Conservation (phyloP, 1,139 yeast species). For the Candida smagusa region DNA sequence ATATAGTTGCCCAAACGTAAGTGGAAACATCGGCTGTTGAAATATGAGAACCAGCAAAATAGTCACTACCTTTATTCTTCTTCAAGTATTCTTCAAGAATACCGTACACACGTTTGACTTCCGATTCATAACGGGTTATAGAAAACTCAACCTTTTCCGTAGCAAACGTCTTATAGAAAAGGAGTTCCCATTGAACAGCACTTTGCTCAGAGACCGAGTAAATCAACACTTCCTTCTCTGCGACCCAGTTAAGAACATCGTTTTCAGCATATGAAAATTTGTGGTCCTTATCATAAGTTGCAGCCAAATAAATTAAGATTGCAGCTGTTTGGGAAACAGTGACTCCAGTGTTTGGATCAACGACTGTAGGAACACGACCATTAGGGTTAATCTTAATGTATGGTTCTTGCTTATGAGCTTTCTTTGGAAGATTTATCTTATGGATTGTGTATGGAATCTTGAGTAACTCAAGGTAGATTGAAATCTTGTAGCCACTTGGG, state of each 20-base stretch:
- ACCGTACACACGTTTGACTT: constrained; percentile 49
- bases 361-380: constrained; percentile 58
- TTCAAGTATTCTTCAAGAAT: constrained; percentile 49
- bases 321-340: constrained; percentile 57
- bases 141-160: constrained; percentile 50
- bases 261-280: constrained; percentile 47
- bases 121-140: constrained; percentile 47
- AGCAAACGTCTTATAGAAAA: constrained; percentile 43
- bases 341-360: constrained; percentile 42
- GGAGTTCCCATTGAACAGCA: constrained; percentile 60
- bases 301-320: constrained; percentile 52
- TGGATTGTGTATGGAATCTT: constrained; percentile 45
- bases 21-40: constrained; percentile 55
- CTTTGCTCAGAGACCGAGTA: constrained; percentile 61
- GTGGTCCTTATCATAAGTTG: constrained; percentile 52
- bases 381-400: constrained; percentile 55
- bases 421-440: constrained; percentile 33
- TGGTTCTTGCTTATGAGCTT: constrained; percentile 53
- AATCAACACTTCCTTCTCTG: constrained; percentile 47
- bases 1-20: constrained; percentile 34
- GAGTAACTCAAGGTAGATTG: constrained; percentile 48
- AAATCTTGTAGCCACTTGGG: constrained; percentile 55
- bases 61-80: constrained; percentile 36
- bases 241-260: constrained; percentile 47
- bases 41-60: constrained; percentile 53